Base-by-base conservation (phyloP, 306 rosid genomes). In the Neltuma alba region DNA sequence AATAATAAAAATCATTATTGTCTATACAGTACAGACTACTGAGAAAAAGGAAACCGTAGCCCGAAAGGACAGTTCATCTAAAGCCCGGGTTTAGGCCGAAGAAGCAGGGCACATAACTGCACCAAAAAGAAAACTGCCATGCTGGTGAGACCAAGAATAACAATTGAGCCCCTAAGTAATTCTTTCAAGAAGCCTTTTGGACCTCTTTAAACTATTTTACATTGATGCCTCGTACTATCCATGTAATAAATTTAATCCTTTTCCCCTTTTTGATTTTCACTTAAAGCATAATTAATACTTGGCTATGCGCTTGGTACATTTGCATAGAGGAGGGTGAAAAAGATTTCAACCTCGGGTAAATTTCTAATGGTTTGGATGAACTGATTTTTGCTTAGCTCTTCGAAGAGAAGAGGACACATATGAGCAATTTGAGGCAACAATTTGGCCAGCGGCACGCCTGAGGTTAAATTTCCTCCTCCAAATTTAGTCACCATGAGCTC, bases 311-410 rank as follows among this genome's bases (percentile, higher is more conserved):
- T 61, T 50, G 89, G 87, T 85, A 89, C 83, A 40, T 88, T 89
- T 72, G 99, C 85, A 83, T 96, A 96, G 80, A 96, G 90, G 83
- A 88, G 89, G 78, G 98, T 89, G 89, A 90, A 90, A 80, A 96
- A 93, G 76, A 84, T 85, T 84, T 91, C 97, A 70, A 93, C 93
- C 83, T 96, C 97, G 63, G 88, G 92, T 79, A 82, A 80, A 34
- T 76, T 83, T 75, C 67, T 81, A 69, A 93, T 85, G 74, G 79
- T 76, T 82, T 87, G 87, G 80, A 90, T 87, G 93, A 90, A 96
- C 79, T 60, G 91, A 62, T 88, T 91, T 82, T 83, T 91, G 81
- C 85, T 80, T 36, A 93, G 94, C 64, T 89, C 98, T 72, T 86
- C 91, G n/a, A 96, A 87, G 76, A 93, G 86, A 28, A 73, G 31